Evolutionary conservation across 1,139 yeast species (phyloP), one percentile per base, ranked within the genome.

Genomic region (Taphrina pruni): DNA sequence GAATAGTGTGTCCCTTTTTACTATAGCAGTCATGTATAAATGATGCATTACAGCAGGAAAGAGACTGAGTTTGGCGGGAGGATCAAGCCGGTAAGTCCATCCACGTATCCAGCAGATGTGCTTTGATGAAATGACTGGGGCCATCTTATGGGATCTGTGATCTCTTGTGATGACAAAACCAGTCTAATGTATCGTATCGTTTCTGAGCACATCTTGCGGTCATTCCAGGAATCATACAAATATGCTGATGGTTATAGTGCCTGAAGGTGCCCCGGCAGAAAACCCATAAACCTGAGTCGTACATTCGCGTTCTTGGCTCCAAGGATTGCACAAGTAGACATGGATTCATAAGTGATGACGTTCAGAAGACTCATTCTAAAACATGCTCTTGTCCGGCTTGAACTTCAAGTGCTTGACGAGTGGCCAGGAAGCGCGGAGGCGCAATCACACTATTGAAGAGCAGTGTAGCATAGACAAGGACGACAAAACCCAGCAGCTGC

Each of bases 401-500:
- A 11, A 58, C 43, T 46, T 58, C 52, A 8, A 12, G 51, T 20
- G 14, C 52, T 14, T 12, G 36, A 14, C 41, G 20, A 20, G 21
- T 32, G 21, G 26, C 26, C 41, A 64, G 41, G 35, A 54, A 45
- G 6, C 26, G 12, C 7, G 74, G 70, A 14, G 72, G 71, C 26
- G 71, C 52, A 21, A 89, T 79, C 1, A 88, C 89, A 2, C 89
- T 89, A 75, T 90, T 89, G 80, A 88, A 90, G 69, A 89, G 82
- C 66, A 89, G 79, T 0, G 96, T 89, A 32, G 96, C 96, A 72
- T 85, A 82, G 4, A 89, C 93, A 70, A 89, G 79, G 41, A 86
- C 75, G 0, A 77, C 80, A 75, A 90, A 90, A 0, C 96, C 96
- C 17, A 84, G 60, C 43, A 87, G 79, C 76, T 90, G 96, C 71